Evolutionary conservation across 2,329 filamentous ascomycete genomes (phyloP).

Genomic region (Byssochlamys sp.): DNA sequence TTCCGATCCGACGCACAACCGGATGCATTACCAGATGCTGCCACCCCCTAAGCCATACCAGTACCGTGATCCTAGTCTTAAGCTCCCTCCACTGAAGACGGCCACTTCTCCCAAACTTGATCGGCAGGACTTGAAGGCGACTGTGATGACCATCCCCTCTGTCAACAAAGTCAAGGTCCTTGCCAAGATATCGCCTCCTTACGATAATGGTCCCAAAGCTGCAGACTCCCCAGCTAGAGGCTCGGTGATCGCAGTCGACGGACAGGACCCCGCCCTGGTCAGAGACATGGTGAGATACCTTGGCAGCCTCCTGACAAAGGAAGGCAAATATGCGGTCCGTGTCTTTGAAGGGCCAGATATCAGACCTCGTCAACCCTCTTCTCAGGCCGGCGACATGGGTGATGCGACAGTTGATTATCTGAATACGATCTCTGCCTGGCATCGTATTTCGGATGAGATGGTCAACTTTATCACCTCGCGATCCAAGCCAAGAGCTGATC

Average conservation of each 20-base stretch:
- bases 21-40: constrained; percentile 40
- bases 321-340: constrained; percentile 42
- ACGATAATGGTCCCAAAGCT: constrained; percentile 32
- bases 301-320: constrained; percentile 42
- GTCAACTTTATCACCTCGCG: constrained; percentile 44
- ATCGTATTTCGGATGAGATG: constrained; percentile 64
- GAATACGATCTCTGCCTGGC: constrained; percentile 62
- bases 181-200: constrained; percentile 62
- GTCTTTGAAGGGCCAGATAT: constrained; percentile 40
- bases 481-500: neutral
- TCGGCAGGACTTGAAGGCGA: constrained; percentile 50
- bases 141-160: constrained; percentile 67
- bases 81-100: constrained; percentile 46
- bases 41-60: constrained; percentile 44
- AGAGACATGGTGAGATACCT: constrained; percentile 58
- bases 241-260: constrained; percentile 74
- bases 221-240: constrained; percentile 48
- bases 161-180: constrained; percentile 68
- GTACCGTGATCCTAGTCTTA: constrained; percentile 41
- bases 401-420: constrained; percentile 52
- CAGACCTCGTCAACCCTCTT: constrained; percentile 10
- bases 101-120: constrained; percentile 20
- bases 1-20: constrained; percentile 21
- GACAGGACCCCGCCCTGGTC: constrained; percentile 56
- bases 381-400: constrained; percentile 26